These are phyloP conservation scores for Tricharina praecox DNA, from an alignment of 495 filamentous ascomycete species.

Conservation along the genomic window DNA sequence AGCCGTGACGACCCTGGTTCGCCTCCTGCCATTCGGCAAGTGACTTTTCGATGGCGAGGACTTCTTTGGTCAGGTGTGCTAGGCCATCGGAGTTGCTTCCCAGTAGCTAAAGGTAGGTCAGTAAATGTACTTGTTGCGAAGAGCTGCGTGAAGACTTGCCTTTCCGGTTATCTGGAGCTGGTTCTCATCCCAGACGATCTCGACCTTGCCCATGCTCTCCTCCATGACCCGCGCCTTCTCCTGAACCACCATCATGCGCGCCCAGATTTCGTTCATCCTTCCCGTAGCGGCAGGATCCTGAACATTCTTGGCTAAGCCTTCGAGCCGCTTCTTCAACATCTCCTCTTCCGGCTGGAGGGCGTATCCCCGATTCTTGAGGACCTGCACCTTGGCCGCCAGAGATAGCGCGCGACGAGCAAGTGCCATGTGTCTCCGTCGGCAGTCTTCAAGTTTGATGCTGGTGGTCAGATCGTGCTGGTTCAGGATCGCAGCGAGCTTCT, in stretches of 20 bases:
- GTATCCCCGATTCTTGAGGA: conserved; percentile 80
- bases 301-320: conserved; percentile 52
- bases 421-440: conserved; percentile 59
- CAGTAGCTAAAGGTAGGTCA: conserved; percentile 76
- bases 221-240: conserved; percentile 64
- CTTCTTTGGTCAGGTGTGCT: conserved; percentile 62
- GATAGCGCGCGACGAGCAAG: conserved; percentile 66
- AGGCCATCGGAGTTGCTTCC: conserved; percentile 82
- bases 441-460: conserved; percentile 61
- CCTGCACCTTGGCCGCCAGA: conserved; percentile 79
- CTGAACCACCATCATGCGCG: conserved; percentile 68
- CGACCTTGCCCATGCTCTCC: conserved; percentile 57
- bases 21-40: conserved; percentile 59
- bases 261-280: conserved; percentile 89
- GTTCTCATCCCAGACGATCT: conserved; percentile 50
- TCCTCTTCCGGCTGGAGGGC: conserved; percentile 84
- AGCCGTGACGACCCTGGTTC: conserved; percentile 24
- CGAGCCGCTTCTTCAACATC: conserved; percentile 67
- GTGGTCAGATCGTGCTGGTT: conserved; percentile 68
- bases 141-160: too few species aligned
- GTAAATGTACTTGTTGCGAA: too few species aligned
- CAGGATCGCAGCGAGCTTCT: conserved; percentile 57
- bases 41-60: conserved; percentile 60
- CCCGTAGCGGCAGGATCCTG: conserved; percentile 73
- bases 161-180: conserved; percentile 67